Conservation (phyloP, 371 early-diverging fungal species). For the Mucor indicus region DNA sequence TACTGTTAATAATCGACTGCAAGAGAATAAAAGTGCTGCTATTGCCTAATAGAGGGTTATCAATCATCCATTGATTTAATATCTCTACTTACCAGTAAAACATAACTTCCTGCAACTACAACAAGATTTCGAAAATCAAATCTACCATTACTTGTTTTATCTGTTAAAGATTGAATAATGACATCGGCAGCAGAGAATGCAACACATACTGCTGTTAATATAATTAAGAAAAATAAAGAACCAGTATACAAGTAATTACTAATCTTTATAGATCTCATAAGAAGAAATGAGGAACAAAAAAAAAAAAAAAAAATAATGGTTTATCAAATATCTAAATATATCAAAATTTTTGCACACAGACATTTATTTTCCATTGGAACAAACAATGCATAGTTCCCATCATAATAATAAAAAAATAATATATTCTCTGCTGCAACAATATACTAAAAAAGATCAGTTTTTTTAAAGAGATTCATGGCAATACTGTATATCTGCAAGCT, state of each 20-base stretch:
- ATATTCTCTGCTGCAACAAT: too few species aligned
- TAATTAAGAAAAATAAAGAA: conserved; percentile 33
- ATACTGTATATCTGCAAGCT: too few species aligned
- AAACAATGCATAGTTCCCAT: too few species aligned
- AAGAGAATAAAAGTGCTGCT: conserved; percentile 47
- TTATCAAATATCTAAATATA: too few species aligned
- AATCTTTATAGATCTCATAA: conserved; percentile 16
- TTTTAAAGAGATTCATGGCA: too few species aligned
- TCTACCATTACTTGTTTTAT: conserved; percentile 28
- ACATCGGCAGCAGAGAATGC: conserved; percentile 63
- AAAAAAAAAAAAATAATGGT: too few species aligned
- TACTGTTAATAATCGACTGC: conserved; percentile 56
- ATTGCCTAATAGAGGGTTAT: conserved; percentile 34
- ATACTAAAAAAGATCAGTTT: too few species aligned
- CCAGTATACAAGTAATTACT: conserved; percentile 34
- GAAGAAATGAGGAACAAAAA: not conserved
- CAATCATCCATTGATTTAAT: too few species aligned
- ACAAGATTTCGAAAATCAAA: conserved; percentile 52
- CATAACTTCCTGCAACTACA: conserved; percentile 57
- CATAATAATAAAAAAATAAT: too few species aligned
- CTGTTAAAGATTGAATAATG: conserved; percentile 55
- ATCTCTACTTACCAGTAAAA: conserved; percentile 41
- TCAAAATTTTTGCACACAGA: too few species aligned
- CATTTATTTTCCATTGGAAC: too few species aligned
- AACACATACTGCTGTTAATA: conserved; percentile 48